Conservation (phyloP, 345 rosid species). For the Salix caprea region DNA sequence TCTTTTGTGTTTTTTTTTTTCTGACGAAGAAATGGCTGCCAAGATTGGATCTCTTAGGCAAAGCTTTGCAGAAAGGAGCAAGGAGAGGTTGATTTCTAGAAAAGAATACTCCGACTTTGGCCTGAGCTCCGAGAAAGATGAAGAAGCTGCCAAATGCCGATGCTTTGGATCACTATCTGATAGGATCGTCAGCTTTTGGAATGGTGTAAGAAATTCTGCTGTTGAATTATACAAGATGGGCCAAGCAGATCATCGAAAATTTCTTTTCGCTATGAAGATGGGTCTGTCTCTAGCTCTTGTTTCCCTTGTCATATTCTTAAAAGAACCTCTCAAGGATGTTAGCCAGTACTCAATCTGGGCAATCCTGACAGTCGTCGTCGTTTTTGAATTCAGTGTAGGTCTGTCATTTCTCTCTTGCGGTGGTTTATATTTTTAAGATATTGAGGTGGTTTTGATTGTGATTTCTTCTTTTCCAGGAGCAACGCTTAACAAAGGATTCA, state of each 20-base stretch:
- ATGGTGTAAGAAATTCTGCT: slow-evolving; percentile 15
- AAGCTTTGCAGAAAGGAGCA: slow-evolving; percentile 42
- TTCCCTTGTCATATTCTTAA: slow-evolving; percentile 56
- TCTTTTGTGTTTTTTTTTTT: not conserved
- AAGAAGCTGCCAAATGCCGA: slow-evolving; percentile 20
- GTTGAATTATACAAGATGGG: slow-evolving; percentile 54
- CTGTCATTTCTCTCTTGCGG: not conserved
- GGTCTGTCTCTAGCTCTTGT: slow-evolving; percentile 53
- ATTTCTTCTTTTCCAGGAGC: slow-evolving; percentile 44
- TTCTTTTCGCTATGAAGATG: slow-evolving; percentile 63
- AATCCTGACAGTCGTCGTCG: slow-evolving; percentile 77
- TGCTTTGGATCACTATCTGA: slow-evolving; percentile 49
- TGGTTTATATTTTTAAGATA: not conserved
- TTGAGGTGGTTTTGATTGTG: not conserved
- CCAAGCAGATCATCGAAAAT: slow-evolving; percentile 55
- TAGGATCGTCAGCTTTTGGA: slow-evolving; percentile 31
- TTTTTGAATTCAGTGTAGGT: slow-evolving; percentile 85
- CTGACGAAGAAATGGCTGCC: slow-evolving; percentile 19
- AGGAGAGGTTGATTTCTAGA: slow-evolving; percentile 52
- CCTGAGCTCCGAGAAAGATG: slow-evolving; percentile 29
- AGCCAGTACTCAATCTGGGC: slow-evolving; percentile 80
- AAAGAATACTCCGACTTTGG: slow-evolving; percentile 48
- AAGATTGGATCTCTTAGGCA: slow-evolving; percentile 39
- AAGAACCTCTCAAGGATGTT: slow-evolving; percentile 38
- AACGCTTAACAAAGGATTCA: slow-evolving; percentile 81